These are phyloP conservation scores for Hibiscus syriacus DNA, from an alignment of 345 rosid genomes.

Conservation along the genomic window DNA sequence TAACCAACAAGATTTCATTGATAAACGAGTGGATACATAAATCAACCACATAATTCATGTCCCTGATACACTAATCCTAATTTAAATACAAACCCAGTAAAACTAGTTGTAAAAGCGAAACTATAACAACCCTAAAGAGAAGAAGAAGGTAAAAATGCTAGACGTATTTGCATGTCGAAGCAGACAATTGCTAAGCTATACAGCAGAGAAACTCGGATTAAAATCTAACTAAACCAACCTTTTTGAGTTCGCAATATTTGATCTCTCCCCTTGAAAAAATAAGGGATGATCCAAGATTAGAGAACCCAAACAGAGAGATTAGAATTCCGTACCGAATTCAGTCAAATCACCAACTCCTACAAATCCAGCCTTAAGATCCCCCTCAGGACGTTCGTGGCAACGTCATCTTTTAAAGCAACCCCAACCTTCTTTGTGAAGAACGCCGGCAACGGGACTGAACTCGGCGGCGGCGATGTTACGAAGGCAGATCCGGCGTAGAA, in stretches of 20 bases:
- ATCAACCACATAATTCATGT: too few relatives aligned
- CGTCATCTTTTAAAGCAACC: conserved; percentile 11
- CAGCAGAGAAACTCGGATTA: conserved; percentile 11
- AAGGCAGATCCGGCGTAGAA: conserved; percentile 78
- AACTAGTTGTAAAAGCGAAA: too few relatives aligned
- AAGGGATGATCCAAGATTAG: conserved; percentile 40
- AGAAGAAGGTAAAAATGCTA: too few relatives aligned
- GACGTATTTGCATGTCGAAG: neutral
- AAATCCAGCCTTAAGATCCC: conserved; percentile 46
- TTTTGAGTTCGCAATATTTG: conserved; percentile 27
- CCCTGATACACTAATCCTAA: too few relatives aligned
- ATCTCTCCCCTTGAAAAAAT: conserved; percentile 82
- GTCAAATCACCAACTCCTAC: neutral
- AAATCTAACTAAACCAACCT: neutral
- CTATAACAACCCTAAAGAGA: too few relatives aligned
- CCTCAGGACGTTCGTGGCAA: conserved; percentile 46
- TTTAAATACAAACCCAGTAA: too few relatives aligned
- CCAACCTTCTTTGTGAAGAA: conserved; percentile 44
- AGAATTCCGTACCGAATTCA: too few relatives aligned
- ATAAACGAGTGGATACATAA: too few relatives aligned
- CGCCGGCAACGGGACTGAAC: conserved; percentile 81
- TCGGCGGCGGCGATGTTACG: conserved; percentile 79
- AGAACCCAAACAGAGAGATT: conserved; percentile 14
- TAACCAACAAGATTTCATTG: too few relatives aligned
- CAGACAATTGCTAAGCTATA: neutral